Conservation (phyloP, 768 basidiomycete genomes). For the Pulveroboletus sp. region DNA sequence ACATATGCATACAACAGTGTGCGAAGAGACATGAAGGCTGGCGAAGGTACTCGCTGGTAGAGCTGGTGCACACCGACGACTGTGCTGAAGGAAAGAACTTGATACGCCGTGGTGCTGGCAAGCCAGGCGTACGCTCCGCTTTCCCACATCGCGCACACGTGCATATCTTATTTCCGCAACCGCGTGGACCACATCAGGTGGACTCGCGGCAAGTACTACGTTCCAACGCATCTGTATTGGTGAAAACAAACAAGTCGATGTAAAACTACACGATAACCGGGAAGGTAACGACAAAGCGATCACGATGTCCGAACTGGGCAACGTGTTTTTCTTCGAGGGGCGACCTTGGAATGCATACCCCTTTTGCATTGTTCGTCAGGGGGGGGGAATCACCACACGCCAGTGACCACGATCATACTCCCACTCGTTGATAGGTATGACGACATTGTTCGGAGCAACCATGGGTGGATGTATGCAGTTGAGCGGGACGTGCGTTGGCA, state of each 20-base stretch:
- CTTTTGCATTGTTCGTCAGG: conserved; percentile 44
- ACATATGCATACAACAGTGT: conserved; percentile 80
- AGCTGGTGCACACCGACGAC: not conserved
- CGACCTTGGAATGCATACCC: conserved; percentile 40
- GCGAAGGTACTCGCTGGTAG: not conserved
- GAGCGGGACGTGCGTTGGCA: conserved; percentile 45
- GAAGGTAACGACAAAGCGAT: too few species aligned
- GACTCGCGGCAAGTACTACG: conserved; percentile 4
- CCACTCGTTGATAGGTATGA: conserved; percentile 38
- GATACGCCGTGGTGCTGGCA: not conserved
- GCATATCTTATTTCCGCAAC: conserved; percentile 14
- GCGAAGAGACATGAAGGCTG: conserved; percentile 51
- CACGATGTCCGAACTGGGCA: too few species aligned
- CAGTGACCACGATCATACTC: conserved; percentile 52
- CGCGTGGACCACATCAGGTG: conserved; percentile 1
- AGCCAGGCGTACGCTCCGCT: not conserved
- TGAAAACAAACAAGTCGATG: too few species aligned
- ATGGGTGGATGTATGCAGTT: conserved; percentile 48
- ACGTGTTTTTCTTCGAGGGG: conserved; percentile 1
- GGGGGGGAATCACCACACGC: conserved; percentile 44
- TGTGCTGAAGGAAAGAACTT: not conserved
- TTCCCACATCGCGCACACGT: conserved; percentile 19
- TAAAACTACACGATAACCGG: too few species aligned
- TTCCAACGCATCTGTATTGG: not conserved
- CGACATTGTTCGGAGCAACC: conserved; percentile 24